These are phyloP conservation scores for Coemansia sp. DNA, from an alignment of 192 early-diverging fungal species.

Conservation along the genomic window DNA sequence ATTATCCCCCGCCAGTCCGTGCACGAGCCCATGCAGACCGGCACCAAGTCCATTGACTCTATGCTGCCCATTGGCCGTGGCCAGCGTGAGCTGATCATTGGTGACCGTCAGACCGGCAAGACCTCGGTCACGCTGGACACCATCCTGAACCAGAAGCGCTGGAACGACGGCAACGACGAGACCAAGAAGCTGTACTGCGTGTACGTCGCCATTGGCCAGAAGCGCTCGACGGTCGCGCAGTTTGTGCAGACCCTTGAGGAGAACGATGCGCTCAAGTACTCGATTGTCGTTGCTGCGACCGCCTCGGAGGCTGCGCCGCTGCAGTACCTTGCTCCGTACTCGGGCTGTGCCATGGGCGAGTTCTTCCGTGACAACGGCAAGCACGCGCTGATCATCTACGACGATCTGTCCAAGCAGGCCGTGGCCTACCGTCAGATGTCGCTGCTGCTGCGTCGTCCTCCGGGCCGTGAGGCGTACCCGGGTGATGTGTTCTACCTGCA, in stretches of 20 bases:
- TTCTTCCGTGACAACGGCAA: constrained; percentile 99
- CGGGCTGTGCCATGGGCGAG: constrained; percentile 98
- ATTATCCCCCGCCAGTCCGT: constrained; percentile 99
- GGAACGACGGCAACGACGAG: constrained; percentile 95
- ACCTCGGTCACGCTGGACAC: constrained; percentile 98
- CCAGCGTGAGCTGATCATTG: constrained; percentile 99
- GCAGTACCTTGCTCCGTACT: constrained; percentile 98
- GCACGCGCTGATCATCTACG: constrained; percentile 98
- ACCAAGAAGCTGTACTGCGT: constrained; percentile 99
- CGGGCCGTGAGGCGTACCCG: constrained; percentile 99
- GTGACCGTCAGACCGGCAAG: constrained; percentile 99
- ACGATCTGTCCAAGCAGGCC: constrained; percentile 99
- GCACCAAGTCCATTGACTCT: constrained; percentile 99
- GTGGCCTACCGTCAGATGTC: constrained; percentile 99
- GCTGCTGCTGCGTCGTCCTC: constrained; percentile 97
- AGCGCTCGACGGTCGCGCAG: constrained; percentile 99
- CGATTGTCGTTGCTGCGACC: constrained; percentile 97
- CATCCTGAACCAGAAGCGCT: constrained; percentile 99
- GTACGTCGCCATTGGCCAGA: constrained; percentile 99
- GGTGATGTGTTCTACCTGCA: constrained; percentile 99
- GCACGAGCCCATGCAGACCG: constrained; percentile 99
- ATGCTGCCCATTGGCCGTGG: constrained; percentile 99
- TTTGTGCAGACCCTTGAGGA: constrained; percentile 98
- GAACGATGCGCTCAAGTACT: constrained; percentile 99
- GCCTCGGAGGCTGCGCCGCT: constrained; percentile 98